These are phyloP conservation scores for Nicotiana paniculata DNA, from an alignment of 257 asterid genomes.

Conservation along the genomic window DNA sequence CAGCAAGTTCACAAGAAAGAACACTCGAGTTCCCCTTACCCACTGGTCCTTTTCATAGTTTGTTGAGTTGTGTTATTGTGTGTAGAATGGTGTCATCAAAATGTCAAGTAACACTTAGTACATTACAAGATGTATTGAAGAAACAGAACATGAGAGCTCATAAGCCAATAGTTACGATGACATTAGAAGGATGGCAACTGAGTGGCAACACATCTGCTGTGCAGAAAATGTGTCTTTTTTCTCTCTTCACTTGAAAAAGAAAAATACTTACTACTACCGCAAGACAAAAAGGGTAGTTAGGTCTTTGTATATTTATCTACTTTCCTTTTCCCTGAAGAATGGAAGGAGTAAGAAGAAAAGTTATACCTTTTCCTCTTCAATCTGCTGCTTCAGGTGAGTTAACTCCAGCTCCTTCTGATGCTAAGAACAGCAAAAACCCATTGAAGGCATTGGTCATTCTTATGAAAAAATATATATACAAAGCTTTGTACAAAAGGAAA, in stretches of 20 bases:
- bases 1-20: background rate
- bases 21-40: background rate
- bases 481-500: background rate
- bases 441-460: slow-evolving; percentile 14
- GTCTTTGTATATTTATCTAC: background rate
- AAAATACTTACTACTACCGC: background rate
- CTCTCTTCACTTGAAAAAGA: background rate
- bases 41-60: background rate
- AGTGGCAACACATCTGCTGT: background rate
- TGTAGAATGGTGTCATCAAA: background rate
- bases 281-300: background rate
- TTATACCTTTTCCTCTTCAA: slow-evolving; percentile 78
- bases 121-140: background rate
- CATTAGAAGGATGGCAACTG: background rate
- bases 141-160: background rate
- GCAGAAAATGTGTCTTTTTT: background rate
- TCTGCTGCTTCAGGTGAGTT: slow-evolving; percentile 57
- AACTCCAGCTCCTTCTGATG: slow-evolving; percentile 83
- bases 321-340: background rate
- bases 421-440: slow-evolving; percentile 35
- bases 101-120: background rate
- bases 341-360: background rate
- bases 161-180: background rate
- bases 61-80: background rate
- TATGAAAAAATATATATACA: background rate